A percentile compares a stretch with the other conserved stretches of the same genome.
Conservation (phyloP, 2,329 filamentous ascomycete species). For the Paradendryphiella salina region DNA sequence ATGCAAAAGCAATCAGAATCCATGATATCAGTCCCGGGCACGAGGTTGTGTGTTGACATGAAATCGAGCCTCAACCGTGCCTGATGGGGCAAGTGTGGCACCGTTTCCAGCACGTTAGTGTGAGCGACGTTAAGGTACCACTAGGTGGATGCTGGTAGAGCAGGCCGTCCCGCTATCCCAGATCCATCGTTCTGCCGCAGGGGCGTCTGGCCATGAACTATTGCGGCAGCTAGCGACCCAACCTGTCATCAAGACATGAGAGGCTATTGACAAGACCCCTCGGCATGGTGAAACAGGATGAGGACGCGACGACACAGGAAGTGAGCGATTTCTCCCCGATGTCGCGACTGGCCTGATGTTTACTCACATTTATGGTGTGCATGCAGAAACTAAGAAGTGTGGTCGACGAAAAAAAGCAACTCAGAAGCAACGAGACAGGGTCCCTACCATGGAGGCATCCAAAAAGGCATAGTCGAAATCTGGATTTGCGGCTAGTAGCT, state of each 20-base stretch:
- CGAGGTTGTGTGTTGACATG: neutral
- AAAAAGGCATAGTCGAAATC: constrained; percentile 94
- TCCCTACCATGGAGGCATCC: constrained; percentile 73
- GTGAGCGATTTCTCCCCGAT: too few species aligned
- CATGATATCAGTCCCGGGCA: too few species aligned
- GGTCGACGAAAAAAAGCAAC: constrained; percentile 2
- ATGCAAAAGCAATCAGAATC: neutral
- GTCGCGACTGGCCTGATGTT: too few species aligned
- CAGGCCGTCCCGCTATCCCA: neutral
- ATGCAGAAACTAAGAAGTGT: neutral
- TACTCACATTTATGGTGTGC: too few species aligned
- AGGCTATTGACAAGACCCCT: neutral
- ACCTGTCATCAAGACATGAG: neutral
- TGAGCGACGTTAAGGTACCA: neutral
- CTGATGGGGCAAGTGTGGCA: neutral
- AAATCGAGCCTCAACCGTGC: neutral
- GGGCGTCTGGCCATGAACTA: neutral
- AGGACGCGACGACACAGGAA: too few species aligned
- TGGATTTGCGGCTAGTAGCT: constrained; percentile 80
- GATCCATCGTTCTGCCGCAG: neutral
- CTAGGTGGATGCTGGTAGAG: neutral
- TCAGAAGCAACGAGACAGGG: constrained; percentile 9
- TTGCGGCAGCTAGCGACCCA: neutral
- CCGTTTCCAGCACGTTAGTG: neutral
- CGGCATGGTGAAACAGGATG: too few species aligned